These are phyloP conservation scores for Mortierella polycephala DNA, from an alignment of 371 early-diverging fungal genomes.

Conservation along the genomic window DNA sequence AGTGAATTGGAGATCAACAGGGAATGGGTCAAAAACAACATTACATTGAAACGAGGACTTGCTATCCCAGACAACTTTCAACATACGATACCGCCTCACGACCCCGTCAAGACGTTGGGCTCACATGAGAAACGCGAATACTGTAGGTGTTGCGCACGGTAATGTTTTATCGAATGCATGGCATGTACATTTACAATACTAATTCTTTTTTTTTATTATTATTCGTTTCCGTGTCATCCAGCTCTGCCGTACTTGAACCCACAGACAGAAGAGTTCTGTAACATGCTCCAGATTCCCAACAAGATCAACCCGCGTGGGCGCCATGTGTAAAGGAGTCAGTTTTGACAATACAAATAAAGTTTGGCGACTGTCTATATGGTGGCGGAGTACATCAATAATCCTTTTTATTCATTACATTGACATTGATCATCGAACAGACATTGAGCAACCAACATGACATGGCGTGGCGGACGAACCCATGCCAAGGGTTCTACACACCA, in stretches of 20 bases:
- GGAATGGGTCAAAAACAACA: conserved; percentile 57
- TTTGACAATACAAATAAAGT: background rate
- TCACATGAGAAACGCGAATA: conserved; percentile 34
- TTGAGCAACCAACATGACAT: too few relatives aligned
- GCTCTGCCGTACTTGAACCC: conserved; percentile 69
- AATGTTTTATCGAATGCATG: background rate
- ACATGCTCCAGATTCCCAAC: conserved; percentile 67
- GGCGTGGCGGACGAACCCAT: too few relatives aligned
- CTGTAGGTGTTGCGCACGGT: conserved; percentile 31
- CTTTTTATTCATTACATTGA: too few relatives aligned
- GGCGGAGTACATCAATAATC: too few relatives aligned
- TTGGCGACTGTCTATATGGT: background rate
- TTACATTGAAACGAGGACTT: conserved; percentile 58
- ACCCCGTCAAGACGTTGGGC: conserved; percentile 36
- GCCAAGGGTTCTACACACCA: too few relatives aligned
- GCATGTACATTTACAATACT: background rate
- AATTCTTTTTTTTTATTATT: background rate
- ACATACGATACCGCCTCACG: conserved; percentile 60
- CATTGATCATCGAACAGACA: too few relatives aligned
- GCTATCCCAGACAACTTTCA: conserved; percentile 75
- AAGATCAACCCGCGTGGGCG: conserved; percentile 60
- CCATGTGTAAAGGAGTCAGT: conserved; percentile 1
- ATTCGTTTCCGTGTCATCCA: conserved; percentile 3
- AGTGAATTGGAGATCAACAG: conserved; percentile 56
- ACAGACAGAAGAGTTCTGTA: conserved; percentile 74